phyloP scores from a whole-genome alignment of 208 protist genomes.

The Acanthamoeba culbertsoni region DNA sequence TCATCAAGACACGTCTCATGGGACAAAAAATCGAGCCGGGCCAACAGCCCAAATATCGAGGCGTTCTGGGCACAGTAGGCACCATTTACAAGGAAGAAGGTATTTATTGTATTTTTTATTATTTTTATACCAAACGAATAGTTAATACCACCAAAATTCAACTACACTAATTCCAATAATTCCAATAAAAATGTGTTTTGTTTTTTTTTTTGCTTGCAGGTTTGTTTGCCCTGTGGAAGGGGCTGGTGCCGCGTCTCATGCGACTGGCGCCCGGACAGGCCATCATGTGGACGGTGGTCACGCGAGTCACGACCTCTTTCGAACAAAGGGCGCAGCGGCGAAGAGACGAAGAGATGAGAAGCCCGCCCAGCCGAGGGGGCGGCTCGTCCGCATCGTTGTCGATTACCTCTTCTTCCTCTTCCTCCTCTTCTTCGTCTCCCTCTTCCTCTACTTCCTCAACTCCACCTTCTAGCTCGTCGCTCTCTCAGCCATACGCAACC shows the following conservation, averaged over 20 bases:
- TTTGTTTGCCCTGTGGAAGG: constrained; percentile 36
- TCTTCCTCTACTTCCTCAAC: background rate
- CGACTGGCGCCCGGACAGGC: constrained; percentile 43
- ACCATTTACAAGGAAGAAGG: constrained; percentile 14
- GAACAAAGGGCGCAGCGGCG: background rate
- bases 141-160: background rate
- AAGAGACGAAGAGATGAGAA: background rate
- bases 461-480: too few relatives aligned
- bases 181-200: too few relatives aligned
- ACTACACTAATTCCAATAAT: too few relatives aligned
- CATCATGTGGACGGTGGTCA: constrained; percentile 53
- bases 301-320: constrained; percentile 29
- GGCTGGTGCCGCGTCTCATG: constrained; percentile 11
- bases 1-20: constrained; percentile 33
- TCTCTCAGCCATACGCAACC: too few relatives aligned
- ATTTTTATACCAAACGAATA: background rate
- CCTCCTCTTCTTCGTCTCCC: background rate
- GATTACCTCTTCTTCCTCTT: background rate
- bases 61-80: background rate
- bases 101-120: background rate
- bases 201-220: background rate
- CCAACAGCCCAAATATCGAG: background rate
- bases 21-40: constrained; percentile 30
- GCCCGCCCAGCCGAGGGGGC: background rate
- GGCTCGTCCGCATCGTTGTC: background rate